phyloP scores from a whole-genome alignment of 164 flowering plant genomes.

The Magnolia changhungtana region DNA sequence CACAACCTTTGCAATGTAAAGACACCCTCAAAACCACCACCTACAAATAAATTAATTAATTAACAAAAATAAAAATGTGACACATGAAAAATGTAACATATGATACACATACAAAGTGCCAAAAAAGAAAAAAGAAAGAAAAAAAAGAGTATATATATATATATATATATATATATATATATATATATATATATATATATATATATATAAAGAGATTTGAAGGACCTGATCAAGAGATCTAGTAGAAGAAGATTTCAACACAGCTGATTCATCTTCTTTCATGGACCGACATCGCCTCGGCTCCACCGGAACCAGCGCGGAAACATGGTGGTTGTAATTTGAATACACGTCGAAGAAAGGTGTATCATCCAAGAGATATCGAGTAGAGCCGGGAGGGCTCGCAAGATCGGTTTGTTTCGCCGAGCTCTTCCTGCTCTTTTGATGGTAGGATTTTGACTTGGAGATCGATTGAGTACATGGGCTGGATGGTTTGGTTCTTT shows the following conservation, averaged over 20 bases:
- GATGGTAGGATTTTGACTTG: constrained; percentile 33
- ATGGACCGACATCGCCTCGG: constrained; percentile 6
- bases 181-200: no score
- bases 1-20: constrained; percentile 95
- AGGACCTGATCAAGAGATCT: constrained; percentile 38
- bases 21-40: constrained; percentile 90
- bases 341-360: constrained; percentile 30
- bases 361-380: constrained; percentile 48
- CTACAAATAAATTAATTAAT: constrained; percentile 25
- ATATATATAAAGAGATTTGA: background rate
- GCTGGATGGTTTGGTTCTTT: constrained; percentile 8
- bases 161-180: no score
- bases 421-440: constrained; percentile 34
- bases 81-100: background rate
- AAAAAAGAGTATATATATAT: no score
- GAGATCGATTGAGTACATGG: constrained; percentile 42
- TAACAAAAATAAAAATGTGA: background rate
- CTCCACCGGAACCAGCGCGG: background rate
- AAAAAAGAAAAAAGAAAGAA: background rate
- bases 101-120: background rate
- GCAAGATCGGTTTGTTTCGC: constrained; percentile 31
- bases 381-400: constrained; percentile 48
- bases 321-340: background rate
- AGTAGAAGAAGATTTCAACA: background rate
- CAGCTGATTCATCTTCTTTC: constrained; percentile 24